Conservation (phyloP, 75 land plant species). For the Gnetum montanum region DNA sequence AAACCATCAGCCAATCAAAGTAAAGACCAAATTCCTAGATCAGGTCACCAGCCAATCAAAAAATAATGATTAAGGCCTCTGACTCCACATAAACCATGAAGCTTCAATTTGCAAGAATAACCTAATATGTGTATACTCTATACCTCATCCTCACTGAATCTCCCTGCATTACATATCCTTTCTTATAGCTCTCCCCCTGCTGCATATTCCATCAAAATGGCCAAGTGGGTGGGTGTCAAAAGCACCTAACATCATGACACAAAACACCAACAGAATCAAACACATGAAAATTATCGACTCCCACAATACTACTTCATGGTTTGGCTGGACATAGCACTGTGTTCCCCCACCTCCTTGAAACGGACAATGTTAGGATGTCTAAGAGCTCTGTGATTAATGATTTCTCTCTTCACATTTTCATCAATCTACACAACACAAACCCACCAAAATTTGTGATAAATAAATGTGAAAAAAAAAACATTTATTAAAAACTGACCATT, state of each 20-base stretch:
- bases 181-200: slow-evolving; percentile 71
- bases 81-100: not conserved
- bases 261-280: not conserved
- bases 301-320: no score
- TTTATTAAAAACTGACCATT: not conserved
- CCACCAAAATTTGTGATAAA: not conserved
- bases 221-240: slow-evolving; percentile 58
- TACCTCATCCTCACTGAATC: slow-evolving; percentile 49
- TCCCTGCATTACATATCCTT: slow-evolving; percentile 53
- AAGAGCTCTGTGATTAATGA: slow-evolving; percentile 56
- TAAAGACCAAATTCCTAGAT: not conserved
- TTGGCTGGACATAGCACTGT: no score
- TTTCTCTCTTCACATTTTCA: slow-evolving; percentile 66
- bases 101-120: no score
- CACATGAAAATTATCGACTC: no score
- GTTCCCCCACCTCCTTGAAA: slow-evolving; percentile 47
- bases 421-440: slow-evolving; percentile 38
- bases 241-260: slow-evolving; percentile 8
- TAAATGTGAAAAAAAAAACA: not conserved
- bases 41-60: not conserved
- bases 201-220: slow-evolving; percentile 70
- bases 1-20: not conserved
- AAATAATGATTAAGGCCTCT: not conserved
- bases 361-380: slow-evolving; percentile 62
- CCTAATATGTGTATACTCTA: no score